Evolutionary conservation across 176 grass and related monocot species (phyloP), one percentile per base, ranked within the genome.

Genomic region (Avena sativa): DNA sequence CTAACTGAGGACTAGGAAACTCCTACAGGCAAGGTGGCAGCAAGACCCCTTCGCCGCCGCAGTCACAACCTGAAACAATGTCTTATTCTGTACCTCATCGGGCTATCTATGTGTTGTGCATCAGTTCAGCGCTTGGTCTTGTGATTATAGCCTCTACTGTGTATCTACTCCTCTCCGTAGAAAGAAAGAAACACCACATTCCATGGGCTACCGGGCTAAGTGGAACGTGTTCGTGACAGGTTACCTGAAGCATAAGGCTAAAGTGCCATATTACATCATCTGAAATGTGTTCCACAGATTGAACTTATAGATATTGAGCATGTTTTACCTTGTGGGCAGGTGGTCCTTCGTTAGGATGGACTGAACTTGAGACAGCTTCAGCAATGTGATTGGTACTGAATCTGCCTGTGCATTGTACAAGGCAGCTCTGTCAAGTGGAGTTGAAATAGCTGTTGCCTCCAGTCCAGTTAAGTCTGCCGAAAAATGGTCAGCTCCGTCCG

Each of bases 401-500:
- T 85, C 91, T 10, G 84, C 90, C 61, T 87, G 76, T 81, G 93
- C 79, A 56, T 78, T 95, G 46, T 95, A 93, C 19, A 95, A 94
- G 85, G 91, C 90, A 77, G 93, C 90, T 74, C 84, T 98, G n/a
- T 98, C 93, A 4, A 93, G 78, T 79, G 93, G 96, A 65, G 86
- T 90, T 20, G 93, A 98, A 90, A 93, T 95, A 81, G 96, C 91
- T 7, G 96, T 98, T 21, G 71, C 86, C 20, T 98, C 95, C 48
- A 85, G 93, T 49, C 57, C 80, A 56, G 58, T 71, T 30, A 74
- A 77, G 44, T 88, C 88, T 15, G 25, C 63, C 3, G 49, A 70
- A 34, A 34, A 34, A 34, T 34, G 32, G 32, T 34, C 32, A 34
- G 3, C 66, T 9, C 53, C 28, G 53, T 88, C 78, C 1, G 91